Conservation (phyloP, 129 eudicot genomes). For the Pulicaria dysenterica region DNA sequence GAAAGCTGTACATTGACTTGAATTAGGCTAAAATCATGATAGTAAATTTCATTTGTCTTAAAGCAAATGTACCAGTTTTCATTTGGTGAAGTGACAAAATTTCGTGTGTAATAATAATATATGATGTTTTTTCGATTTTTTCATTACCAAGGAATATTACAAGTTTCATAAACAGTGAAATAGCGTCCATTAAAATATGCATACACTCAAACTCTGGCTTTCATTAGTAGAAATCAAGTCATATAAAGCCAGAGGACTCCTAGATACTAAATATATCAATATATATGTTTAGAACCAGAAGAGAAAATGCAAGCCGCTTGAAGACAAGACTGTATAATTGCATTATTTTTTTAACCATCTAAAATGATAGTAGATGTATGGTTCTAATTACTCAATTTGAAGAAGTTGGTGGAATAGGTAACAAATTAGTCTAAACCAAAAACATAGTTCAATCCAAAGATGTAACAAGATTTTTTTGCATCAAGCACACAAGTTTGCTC, state of each 20-base stretch:
- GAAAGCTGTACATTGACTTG: too few relatives aligned
- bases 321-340: not conserved
- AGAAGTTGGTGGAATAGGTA: not conserved
- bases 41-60: too few relatives aligned
- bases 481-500: too few relatives aligned
- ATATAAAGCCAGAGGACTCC: not conserved
- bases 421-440: too few relatives aligned
- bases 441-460: too few relatives aligned
- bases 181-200: not conserved
- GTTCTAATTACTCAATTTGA: slow-evolving; percentile 1
- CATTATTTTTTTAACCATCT: not conserved
- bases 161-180: not conserved
- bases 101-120: too few relatives aligned
- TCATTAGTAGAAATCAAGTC: not conserved
- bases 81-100: too few relatives aligned
- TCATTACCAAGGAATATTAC: not conserved
- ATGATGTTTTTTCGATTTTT: not conserved
- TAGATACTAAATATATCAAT: not conserved
- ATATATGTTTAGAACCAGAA: not conserved
- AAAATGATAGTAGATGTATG: not conserved
- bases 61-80: too few relatives aligned
- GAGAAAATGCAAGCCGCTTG: not conserved
- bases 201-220: not conserved
- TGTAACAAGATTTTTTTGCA: too few relatives aligned
- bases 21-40: too few relatives aligned